Evolutionary conservation across 2,329 filamentous ascomycete species (phyloP).

Genomic region (Cladobotryum protrusum): DNA sequence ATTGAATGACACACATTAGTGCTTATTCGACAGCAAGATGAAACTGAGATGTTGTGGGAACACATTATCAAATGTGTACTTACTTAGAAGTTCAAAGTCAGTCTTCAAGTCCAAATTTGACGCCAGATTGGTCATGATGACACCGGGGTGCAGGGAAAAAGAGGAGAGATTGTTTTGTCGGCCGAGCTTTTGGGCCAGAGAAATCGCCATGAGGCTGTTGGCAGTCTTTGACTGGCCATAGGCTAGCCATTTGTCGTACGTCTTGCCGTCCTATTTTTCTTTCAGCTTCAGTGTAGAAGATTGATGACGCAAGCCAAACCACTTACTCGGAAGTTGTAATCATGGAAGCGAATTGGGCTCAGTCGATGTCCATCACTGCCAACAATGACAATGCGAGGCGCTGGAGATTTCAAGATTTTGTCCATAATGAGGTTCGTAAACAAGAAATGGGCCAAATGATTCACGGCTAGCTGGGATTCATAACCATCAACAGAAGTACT

Average conservation of each 20-base stretch:
- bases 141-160: constrained; percentile 31
- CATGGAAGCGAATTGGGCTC: constrained; percentile 35
- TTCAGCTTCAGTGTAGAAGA: background rate
- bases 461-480: constrained; percentile 29
- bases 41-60: too few species aligned
- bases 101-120: too few species aligned
- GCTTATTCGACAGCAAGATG: too few species aligned
- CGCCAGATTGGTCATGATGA: constrained; percentile 18
- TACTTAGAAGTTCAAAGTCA: too few species aligned
- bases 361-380: constrained; percentile 35
- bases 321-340: constrained; percentile 35
- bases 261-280: background rate
- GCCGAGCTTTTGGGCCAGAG: constrained; percentile 27
- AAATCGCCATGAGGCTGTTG: constrained; percentile 13
- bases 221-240: background rate
- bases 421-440: constrained; percentile 33
- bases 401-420: constrained; percentile 19
- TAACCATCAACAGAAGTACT: constrained; percentile 30
- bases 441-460: constrained; percentile 34
- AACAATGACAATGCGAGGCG: constrained; percentile 36
- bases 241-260: background rate
- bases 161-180: constrained; percentile 21
- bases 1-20: too few species aligned
- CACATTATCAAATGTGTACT: too few species aligned
- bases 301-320: too few species aligned